Conservation (phyloP, 106 monocot genomes). For the Cymbidium sinense region DNA sequence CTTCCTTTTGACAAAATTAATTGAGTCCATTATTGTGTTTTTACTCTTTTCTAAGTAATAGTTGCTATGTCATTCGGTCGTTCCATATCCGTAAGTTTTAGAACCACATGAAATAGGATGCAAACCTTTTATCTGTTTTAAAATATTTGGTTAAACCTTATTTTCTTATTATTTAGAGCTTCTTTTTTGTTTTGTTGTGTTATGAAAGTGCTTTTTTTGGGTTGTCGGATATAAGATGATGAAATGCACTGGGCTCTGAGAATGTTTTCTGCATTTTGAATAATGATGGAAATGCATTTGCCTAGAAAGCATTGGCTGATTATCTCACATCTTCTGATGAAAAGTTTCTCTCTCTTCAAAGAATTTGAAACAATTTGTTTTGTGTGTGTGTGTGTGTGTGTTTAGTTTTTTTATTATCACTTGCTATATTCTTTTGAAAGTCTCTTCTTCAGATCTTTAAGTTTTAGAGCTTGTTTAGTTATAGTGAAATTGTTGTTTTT, state of each 20-base stretch:
- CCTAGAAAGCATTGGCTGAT: slow-evolving; percentile 4
- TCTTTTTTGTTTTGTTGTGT: too few species aligned
- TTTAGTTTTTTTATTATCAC: background rate
- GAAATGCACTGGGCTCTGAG: slow-evolving; percentile 3
- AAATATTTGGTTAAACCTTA: too few species aligned
- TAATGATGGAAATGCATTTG: background rate
- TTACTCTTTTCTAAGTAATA: background rate
- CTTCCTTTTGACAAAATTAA: background rate
- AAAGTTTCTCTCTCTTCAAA: background rate
- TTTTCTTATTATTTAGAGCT: too few species aligned
- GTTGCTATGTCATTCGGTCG: background rate
- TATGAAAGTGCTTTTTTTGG: background rate
- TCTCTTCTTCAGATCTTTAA: background rate
- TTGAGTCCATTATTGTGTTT: background rate
- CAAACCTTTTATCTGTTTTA: too few species aligned
- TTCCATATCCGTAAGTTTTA: background rate
- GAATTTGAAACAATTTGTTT: background rate
- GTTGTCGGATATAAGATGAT: background rate
- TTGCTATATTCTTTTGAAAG: background rate
- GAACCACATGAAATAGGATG: too few species aligned
- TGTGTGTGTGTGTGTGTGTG: background rate
- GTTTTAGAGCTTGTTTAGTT: background rate
- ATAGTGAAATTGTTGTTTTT: too few species aligned
- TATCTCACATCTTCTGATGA: background rate
- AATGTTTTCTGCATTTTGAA: background rate